These are phyloP conservation scores for Apiotrichum brassicae DNA, from an alignment of 1,284 basidiomycete species.

Conservation along the genomic window DNA sequence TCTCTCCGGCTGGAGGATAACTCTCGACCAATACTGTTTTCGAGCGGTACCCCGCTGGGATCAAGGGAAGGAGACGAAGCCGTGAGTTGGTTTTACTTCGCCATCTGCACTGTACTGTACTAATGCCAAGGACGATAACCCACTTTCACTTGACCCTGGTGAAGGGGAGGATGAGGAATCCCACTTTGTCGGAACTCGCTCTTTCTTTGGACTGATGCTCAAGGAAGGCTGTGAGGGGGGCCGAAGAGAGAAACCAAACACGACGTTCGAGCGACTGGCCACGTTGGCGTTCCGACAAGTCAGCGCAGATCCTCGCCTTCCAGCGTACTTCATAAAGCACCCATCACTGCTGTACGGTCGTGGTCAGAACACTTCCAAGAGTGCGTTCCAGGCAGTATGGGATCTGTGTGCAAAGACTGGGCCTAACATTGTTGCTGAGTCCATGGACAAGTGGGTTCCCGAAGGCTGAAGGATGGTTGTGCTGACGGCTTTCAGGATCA, in stretches of 20 bases:
- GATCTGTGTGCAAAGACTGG: constrained; percentile 9
- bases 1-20: too few relatives aligned
- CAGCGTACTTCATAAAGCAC: constrained; percentile 36
- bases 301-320: constrained; percentile 23
- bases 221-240: background rate
- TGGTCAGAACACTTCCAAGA: constrained; percentile 16
- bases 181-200: constrained; percentile 29
- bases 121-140: background rate
- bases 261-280: constrained; percentile 10
- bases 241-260: background rate
- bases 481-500: constrained; percentile 13
- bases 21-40: too few relatives aligned
- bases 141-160: constrained; percentile 19
- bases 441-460: constrained; percentile 10
- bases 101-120: background rate
- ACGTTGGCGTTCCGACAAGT: constrained; percentile 31
- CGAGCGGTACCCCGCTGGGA: too few relatives aligned
- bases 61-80: too few relatives aligned
- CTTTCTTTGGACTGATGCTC: constrained; percentile 22
- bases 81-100: too few relatives aligned
- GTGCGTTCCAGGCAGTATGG: constrained; percentile 17
- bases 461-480: background rate
- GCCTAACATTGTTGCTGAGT: constrained; percentile 6
- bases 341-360: constrained; percentile 32
- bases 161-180: constrained; percentile 22